Evolutionary conservation across 768 basidiomycete genomes (phyloP), one percentile per base, ranked within the genome.

Genomic region (Rubroboletus satanas): DNA sequence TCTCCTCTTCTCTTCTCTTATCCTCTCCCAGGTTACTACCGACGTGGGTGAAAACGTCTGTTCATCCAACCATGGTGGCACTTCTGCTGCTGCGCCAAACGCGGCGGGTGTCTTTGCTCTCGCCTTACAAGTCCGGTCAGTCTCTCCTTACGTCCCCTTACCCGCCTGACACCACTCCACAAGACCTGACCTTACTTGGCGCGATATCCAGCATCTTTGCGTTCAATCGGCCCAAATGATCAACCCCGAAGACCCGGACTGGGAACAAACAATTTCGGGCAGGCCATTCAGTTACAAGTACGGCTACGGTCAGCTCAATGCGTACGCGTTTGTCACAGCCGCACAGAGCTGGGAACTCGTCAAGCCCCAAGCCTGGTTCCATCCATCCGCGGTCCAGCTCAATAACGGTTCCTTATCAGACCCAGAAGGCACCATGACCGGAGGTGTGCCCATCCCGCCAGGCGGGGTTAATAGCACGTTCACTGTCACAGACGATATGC

Each of bases 61-160:
- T 70, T 81, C 94, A 1, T 78, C 76, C 38, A 79, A 75, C 0
- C 97, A 99, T 65, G 97, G 97, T 23, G 97, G 97, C 15, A 99
- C 97, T 2, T 98, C 96, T 15, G 97, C 97, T 23, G 97, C 97
- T 5, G 97, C 97, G 7, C 97, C 97, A 7, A 91, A 98, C 60
- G 97, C 93, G 26, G 94, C 87, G 14, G 97, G 93, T 28, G 90
- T 98, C 37, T 87, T 96, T 66, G 90, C 94, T 21, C 81, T 99
- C 11, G 93, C 93, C 7, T 76, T 99, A 15, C 79, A 93, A 73
- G 90, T 83, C 54, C 82, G 95, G 93, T 93, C 63, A 53, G 80
- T 67, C 42, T 26, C 51, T 45, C 35, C 48, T 29, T 10, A 15
- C 36, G 17, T 29, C n/a, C 61, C 52, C 32, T 37, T 44, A 46